Percentiles rank a stretch among this genome's conserved stretches.
phyloP scores from a whole-genome alignment of 2,329 filamentous ascomycete genomes.

The Diaporthe vaccinii region DNA sequence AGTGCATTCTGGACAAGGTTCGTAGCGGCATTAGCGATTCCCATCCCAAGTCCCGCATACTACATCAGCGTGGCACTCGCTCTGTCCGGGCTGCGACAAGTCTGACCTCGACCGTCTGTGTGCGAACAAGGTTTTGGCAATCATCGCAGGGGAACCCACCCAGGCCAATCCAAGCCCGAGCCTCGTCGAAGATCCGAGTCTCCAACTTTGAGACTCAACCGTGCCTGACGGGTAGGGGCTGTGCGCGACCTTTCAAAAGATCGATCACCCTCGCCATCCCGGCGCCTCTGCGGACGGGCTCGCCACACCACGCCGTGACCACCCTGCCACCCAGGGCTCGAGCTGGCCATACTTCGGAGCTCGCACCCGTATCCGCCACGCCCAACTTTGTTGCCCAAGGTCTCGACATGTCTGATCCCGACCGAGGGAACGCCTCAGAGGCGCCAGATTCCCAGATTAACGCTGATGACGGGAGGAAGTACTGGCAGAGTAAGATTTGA shows the following conservation, averaged over 20 bases:
- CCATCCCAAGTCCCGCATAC: constrained; percentile 24
- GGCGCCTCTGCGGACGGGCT: background rate
- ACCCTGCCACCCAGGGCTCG: background rate
- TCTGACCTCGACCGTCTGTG: constrained; percentile 16
- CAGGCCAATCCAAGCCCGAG: constrained; percentile 9
- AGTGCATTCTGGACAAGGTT: constrained; percentile 1
- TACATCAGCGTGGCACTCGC: constrained; percentile 5
- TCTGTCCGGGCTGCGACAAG: constrained; percentile 14
- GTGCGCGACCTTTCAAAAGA: constrained; percentile 23
- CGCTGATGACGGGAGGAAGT: constrained; percentile 54
- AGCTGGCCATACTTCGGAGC: background rate
- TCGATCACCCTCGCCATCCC: constrained; percentile 12
- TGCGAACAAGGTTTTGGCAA: constrained; percentile 23
- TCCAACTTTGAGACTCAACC: constrained; percentile 8
- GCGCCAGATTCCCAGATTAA: constrained; percentile 53
- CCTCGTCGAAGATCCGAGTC: background rate
- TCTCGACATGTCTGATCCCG: constrained; percentile 34
- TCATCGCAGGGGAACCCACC: constrained; percentile 17
- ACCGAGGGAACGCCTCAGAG: constrained; percentile 6
- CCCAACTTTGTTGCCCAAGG: background rate
- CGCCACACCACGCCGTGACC: background rate
- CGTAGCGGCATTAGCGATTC: constrained; percentile 19
- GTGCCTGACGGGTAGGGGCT: constrained; percentile 27
- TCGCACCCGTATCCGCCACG: background rate
- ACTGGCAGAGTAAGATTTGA: constrained; percentile 57